These are phyloP conservation scores for Blastocystis sp. DNA, from an alignment of 352 stramenopile species.

Conservation along the genomic window DNA sequence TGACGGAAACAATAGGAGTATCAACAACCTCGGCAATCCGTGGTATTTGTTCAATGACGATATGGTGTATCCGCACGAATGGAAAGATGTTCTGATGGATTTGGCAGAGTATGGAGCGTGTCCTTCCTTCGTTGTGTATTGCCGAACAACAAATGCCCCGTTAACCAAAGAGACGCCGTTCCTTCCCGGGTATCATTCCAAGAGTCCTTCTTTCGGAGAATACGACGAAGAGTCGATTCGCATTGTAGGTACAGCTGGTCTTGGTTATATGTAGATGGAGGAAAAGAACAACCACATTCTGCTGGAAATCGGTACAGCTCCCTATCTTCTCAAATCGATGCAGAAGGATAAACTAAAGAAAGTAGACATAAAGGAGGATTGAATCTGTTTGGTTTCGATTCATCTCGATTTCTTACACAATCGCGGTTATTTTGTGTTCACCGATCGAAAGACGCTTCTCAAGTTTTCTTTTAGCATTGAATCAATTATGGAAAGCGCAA, in stretches of 20 bases:
- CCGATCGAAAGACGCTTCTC: no score
- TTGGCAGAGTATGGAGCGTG: constrained; percentile 11
- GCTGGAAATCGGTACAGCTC: neutral
- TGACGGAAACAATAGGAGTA: neutral
- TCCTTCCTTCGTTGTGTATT: constrained; percentile 10
- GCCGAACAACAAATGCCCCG: neutral
- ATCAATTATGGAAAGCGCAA: constrained; percentile 34
- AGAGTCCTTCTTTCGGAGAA: neutral
- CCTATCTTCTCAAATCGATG: neutral
- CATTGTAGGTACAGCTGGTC: neutral
- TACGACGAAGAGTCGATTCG: neutral
- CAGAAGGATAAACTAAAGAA: no score
- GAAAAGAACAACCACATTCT: constrained; percentile 7
- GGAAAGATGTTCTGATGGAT: constrained; percentile 5
- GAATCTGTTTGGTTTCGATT: neutral
- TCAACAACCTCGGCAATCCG: neutral
- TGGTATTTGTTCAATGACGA: constrained; percentile 48
- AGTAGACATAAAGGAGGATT: neutral
- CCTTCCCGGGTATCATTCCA: neutral
- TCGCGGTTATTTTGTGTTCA: constrained; percentile 12
- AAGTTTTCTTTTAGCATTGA: neutral
- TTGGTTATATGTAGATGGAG: constrained; percentile 1
- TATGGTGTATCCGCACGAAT: neutral
- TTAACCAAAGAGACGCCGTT: neutral
- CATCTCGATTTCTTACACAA: neutral